A percentile compares a stretch with the other conserved stretches of the same genome.
Conservation (phyloP, 2,329 filamentous ascomycete genomes). For the Paecilomyces fulvus region DNA sequence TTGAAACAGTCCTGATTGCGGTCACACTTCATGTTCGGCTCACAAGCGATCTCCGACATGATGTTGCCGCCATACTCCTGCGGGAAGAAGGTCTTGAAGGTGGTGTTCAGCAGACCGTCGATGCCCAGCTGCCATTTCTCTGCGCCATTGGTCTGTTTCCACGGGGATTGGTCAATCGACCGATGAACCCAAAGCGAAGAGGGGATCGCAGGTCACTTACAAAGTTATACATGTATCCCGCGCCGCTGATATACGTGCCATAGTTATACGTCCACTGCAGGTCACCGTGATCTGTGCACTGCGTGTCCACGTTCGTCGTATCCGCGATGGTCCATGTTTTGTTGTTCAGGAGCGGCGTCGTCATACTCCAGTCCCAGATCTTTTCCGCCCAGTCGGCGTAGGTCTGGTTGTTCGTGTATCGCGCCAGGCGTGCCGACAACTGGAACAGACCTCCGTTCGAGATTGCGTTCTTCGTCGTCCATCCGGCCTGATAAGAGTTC, state of each 20-base stretch:
- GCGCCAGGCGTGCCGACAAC: constrained; percentile 58
- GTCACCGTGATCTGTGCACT: constrained; percentile 46
- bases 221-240: constrained; percentile 49
- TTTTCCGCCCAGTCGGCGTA: constrained; percentile 72
- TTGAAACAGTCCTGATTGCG: constrained; percentile 68
- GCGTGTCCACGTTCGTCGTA: constrained; percentile 38
- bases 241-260: constrained; percentile 48
- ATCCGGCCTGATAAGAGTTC: constrained; percentile 66
- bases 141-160: constrained; percentile 29
- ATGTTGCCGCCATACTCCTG: constrained; percentile 39
- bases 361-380: constrained; percentile 51
- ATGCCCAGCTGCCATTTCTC: constrained; percentile 51
- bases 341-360: constrained; percentile 43
- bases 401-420: constrained; percentile 70
- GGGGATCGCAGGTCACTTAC: constrained; percentile 20
- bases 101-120: constrained; percentile 47
- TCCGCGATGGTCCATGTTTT: constrained; percentile 50
- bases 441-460: constrained; percentile 53
- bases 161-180: background rate
- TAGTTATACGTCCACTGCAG: constrained; percentile 53
- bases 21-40: constrained; percentile 53
- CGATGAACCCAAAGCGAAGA: background rate
- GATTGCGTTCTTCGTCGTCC: constrained; percentile 50
- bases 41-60: constrained; percentile 62
- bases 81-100: constrained; percentile 46